Base-by-base conservation (phyloP, 495 filamentous ascomycete species). In the Schizothecium vesticola region DNA sequence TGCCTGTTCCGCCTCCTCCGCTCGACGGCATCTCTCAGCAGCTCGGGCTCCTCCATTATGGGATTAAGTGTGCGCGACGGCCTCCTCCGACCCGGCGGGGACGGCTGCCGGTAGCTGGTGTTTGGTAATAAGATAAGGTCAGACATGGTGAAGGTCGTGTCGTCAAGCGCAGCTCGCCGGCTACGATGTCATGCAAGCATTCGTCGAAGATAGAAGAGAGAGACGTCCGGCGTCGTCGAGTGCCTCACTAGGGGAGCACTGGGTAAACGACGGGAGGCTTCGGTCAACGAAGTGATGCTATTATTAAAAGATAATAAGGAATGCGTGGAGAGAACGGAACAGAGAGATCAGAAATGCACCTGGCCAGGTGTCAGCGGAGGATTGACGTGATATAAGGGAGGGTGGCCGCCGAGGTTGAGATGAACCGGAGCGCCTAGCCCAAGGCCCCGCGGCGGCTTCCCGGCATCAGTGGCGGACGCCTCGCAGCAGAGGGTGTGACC, bases 31-130 rank as follows among this genome's bases (percentile, higher is more conserved):
- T 56, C 58, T 57, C 26, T 28, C 29, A 56, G 74, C 64, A 74
- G 72, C 43, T 77, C 76, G 33, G 78, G 84, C 75, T 93, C 90
- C 81, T 94, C 91, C 74, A 91, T 89, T 88, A 94, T 92, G 69
- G 91, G 90, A 91, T 94, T 92, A 91, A 94, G 90, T 70, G 68
- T 80, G 77, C 77, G 85, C 82, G 75, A 84, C 86, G 33, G 57
- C 80, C 84, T 87, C 84, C 80, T 82, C 77, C 78, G 81, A 76
- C 77, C 91, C 91, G 86, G 92, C 91, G 83, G 87, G 74, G 86
- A 84, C 67, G 86, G 87, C 69, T 89, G 86, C 76, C 80, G 77
- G 78, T 86, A 89, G 55, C 82, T 85, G 70, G 81, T 86, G 75
- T 86, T 79, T 68, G 86, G 84, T 71, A 90, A 83, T 73, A 86